A percentile compares a stretch with the other conserved stretches of the same genome.
These are phyloP conservation scores for Artemisia argyi DNA, from an alignment of 129 eudicot species.

Conservation along the genomic window DNA sequence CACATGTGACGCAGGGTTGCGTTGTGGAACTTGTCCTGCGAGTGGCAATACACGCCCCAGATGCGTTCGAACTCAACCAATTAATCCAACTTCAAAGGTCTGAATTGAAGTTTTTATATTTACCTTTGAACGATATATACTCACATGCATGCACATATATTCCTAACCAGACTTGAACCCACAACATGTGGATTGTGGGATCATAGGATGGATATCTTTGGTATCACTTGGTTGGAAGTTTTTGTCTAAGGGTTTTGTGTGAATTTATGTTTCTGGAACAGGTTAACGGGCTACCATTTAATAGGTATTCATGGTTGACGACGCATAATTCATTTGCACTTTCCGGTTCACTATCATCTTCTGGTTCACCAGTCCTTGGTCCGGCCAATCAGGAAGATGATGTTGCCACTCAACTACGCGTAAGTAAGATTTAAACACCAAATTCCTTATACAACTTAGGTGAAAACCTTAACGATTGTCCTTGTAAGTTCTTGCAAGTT, in stretches of 20 bases:
- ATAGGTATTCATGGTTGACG: conserved; percentile 88
- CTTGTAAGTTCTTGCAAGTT: too few relatives aligned
- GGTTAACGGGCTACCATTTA: conserved; percentile 89
- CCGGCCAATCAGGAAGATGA: conserved; percentile 91
- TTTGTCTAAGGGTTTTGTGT: background rate
- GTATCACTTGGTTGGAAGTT: background rate
- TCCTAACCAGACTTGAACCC: too few relatives aligned
- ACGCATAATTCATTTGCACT: conserved; percentile 86
- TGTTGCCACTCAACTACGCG: conserved; percentile 74
- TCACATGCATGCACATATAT: too few relatives aligned
- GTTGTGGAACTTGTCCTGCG: conserved; percentile 74
- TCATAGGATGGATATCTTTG: background rate
- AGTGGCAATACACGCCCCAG: conserved; percentile 87
- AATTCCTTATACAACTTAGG: background rate
- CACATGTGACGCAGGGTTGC: conserved; percentile 60
- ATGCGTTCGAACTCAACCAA: conserved; percentile 69
- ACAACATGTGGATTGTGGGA: too few relatives aligned
- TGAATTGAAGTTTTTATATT: background rate
- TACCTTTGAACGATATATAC: background rate
- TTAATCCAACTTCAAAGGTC: conserved; percentile 67
- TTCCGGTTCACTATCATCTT: conserved; percentile 51
- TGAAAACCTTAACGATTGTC: background rate
- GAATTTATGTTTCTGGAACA: conserved; percentile 23
- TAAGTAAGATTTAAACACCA: conserved; percentile 25
- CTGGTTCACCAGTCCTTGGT: conserved; percentile 60